These are phyloP conservation scores for Pythium phragmiticola DNA, from an alignment of 352 stramenopile species.

Conservation along the genomic window DNA sequence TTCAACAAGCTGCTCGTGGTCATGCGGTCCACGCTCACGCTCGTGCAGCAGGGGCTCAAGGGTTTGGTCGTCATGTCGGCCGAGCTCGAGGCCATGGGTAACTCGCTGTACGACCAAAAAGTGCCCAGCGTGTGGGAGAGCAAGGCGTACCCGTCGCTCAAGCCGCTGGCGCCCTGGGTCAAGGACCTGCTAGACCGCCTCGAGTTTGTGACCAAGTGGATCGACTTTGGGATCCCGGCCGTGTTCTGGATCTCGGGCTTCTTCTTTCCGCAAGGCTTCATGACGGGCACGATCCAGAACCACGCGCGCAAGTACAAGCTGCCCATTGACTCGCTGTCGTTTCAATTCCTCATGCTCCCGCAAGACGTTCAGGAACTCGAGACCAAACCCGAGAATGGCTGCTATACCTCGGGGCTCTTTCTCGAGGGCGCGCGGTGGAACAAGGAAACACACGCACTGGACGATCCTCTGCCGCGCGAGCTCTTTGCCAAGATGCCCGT, in stretches of 20 bases:
- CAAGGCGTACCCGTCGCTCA: slow-evolving; percentile 90
- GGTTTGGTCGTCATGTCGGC: slow-evolving; percentile 86
- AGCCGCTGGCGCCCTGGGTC: slow-evolving; percentile 86
- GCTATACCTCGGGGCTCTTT: slow-evolving; percentile 91
- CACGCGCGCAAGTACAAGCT: slow-evolving; percentile 86
- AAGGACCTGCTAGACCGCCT: slow-evolving; percentile 84
- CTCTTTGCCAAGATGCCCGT: slow-evolving; percentile 58
- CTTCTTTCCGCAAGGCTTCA: slow-evolving; percentile 91
- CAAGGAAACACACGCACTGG: slow-evolving; percentile 36
- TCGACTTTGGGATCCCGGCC: slow-evolving; percentile 66
- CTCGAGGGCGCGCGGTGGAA: slow-evolving; percentile 92
- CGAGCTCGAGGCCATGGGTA: slow-evolving; percentile 86
- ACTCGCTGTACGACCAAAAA: slow-evolving; percentile 86
- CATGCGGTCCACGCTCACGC: slow-evolving; percentile 64
- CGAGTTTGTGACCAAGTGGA: slow-evolving; percentile 70
- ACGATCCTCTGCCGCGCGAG: slow-evolving; percentile 48
- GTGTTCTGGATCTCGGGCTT: slow-evolving; percentile 92
- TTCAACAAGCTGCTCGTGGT: slow-evolving; percentile 80
- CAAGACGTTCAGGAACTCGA: slow-evolving; percentile 55
- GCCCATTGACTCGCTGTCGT: slow-evolving; percentile 92
- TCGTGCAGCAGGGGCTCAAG: slow-evolving; percentile 71
- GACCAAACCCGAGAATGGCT: slow-evolving; percentile 67
- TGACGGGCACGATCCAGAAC: slow-evolving; percentile 93
- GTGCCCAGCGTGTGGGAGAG: slow-evolving; percentile 87
- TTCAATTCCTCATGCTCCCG: slow-evolving; percentile 83